Conservation (phyloP, 441 rosid genomes). For the Corymbia calophylla region DNA sequence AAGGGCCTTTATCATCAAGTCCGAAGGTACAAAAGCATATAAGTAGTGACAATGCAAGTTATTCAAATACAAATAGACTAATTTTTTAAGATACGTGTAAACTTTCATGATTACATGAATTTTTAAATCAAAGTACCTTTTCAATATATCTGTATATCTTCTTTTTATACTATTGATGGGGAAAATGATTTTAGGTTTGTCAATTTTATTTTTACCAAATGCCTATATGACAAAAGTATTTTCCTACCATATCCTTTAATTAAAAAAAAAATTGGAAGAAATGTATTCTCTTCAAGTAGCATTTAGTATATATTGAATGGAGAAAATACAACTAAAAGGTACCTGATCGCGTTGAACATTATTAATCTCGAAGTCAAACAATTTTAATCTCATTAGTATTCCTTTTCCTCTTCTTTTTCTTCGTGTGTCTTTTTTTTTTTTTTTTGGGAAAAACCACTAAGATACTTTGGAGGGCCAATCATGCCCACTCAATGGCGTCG, state of each 20-base stretch:
- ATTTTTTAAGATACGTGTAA: neutral
- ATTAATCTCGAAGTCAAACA: neutral
- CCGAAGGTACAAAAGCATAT: neutral
- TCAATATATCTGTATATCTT: neutral
- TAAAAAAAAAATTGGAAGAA: neutral
- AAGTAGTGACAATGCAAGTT: neutral
- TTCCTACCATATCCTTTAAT: neutral
- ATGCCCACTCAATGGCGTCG: neutral
- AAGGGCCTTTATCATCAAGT: neutral
- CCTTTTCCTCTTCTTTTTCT: neutral
- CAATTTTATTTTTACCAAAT: neutral
- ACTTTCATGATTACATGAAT: neutral
- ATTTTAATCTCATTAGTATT: neutral
- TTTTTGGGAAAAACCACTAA: neutral
- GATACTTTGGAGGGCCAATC: neutral
- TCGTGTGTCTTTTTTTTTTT: neutral
- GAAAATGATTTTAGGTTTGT: neutral
- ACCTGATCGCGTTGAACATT: neutral
- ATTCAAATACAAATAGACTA: neutral
- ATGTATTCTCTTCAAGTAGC: neutral
- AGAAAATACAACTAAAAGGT: neutral
- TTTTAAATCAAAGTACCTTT: neutral
- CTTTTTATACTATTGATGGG: neutral
- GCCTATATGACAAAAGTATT: neutral
- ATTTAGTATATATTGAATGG: neutral